Evolutionary conservation across 2,329 filamentous ascomycete genomes (phyloP).

Genomic region (Seiridium cupressi): DNA sequence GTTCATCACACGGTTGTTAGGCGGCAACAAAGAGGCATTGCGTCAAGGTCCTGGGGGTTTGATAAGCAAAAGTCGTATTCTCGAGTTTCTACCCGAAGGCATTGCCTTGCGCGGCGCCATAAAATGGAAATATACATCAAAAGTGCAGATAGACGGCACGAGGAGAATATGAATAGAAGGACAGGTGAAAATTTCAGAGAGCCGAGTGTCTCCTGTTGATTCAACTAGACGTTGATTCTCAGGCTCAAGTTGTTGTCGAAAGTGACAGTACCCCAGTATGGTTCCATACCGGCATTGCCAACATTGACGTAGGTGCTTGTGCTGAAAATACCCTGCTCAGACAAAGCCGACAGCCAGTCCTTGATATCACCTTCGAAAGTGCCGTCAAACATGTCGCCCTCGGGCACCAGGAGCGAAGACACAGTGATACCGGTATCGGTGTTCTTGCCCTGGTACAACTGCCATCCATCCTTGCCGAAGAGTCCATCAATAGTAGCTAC

Average conservation of each 20-base stretch:
- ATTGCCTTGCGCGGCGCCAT: neutral
- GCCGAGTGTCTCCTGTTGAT: neutral
- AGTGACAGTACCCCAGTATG: conserved; percentile 19
- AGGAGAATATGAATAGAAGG: neutral
- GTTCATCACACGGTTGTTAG: neutral
- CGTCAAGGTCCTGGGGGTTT: neutral
- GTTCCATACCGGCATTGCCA: conserved; percentile 35
- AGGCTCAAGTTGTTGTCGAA: conserved; percentile 20
- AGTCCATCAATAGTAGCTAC: conserved; percentile 32
- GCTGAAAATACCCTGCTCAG: conserved; percentile 32
- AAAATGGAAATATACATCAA: neutral
- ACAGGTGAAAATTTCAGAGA: neutral
- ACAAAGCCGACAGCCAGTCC: conserved; percentile 37
- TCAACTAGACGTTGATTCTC: conserved; percentile 15
- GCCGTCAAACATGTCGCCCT: conserved; percentile 34
- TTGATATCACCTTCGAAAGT: conserved; percentile 30
- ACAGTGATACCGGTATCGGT: conserved; percentile 40
- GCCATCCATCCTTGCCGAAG: conserved; percentile 35
- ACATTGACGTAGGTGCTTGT: conserved; percentile 36
- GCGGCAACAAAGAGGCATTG: neutral
- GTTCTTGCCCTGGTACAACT: conserved; percentile 39
- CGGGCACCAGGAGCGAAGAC: conserved; percentile 29
- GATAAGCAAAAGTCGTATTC: neutral
- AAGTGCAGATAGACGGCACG: neutral
- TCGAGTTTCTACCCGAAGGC: neutral